A percentile compares a stretch with the other conserved stretches of the same genome.
phyloP scores from a whole-genome alignment of 352 stramenopile genomes.

The Phytopythium litorale region DNA sequence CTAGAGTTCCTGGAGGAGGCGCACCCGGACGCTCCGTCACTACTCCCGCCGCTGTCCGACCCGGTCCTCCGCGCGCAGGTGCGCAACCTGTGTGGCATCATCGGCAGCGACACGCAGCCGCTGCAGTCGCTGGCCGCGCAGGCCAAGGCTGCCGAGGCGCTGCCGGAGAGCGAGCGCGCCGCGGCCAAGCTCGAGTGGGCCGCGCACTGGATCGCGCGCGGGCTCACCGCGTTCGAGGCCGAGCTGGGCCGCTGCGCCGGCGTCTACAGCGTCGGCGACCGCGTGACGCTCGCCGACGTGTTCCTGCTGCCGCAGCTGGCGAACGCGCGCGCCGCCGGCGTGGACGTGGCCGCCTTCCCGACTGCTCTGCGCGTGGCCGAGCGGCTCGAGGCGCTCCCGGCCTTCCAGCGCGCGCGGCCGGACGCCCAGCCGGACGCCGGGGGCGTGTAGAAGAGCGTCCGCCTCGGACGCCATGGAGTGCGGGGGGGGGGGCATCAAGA shows the following conservation, averaged over 20 bases:
- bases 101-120: slow-evolving; percentile 90
- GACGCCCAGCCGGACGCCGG: slow-evolving; percentile 55
- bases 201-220: slow-evolving; percentile 67
- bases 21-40: slow-evolving; percentile 40
- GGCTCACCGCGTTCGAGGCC: slow-evolving; percentile 74
- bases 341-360: slow-evolving; percentile 84
- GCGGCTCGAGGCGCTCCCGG: slow-evolving; percentile 62
- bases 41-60: slow-evolving; percentile 64
- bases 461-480: too few species aligned
- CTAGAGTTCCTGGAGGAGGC: slow-evolving; percentile 19
- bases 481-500: background rate
- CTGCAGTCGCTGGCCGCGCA: slow-evolving; percentile 88
- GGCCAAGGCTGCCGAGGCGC: slow-evolving; percentile 36
- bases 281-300: slow-evolving; percentile 84
- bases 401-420: slow-evolving; percentile 74
- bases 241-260: slow-evolving; percentile 39
- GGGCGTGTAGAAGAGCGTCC: background rate
- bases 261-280: slow-evolving; percentile 69
- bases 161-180: slow-evolving; percentile 50
- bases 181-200: slow-evolving; percentile 47
- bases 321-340: slow-evolving; percentile 81
- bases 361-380: slow-evolving; percentile 69
- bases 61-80: slow-evolving; percentile 63
- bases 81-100: slow-evolving; percentile 87
- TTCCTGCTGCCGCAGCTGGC: slow-evolving; percentile 90